A percentile compares a stretch with the other conserved stretches of the same genome.
Evolutionary conservation across 2,329 filamentous ascomycete genomes (phyloP).

Genomic region (Penicillium carneum): DNA sequence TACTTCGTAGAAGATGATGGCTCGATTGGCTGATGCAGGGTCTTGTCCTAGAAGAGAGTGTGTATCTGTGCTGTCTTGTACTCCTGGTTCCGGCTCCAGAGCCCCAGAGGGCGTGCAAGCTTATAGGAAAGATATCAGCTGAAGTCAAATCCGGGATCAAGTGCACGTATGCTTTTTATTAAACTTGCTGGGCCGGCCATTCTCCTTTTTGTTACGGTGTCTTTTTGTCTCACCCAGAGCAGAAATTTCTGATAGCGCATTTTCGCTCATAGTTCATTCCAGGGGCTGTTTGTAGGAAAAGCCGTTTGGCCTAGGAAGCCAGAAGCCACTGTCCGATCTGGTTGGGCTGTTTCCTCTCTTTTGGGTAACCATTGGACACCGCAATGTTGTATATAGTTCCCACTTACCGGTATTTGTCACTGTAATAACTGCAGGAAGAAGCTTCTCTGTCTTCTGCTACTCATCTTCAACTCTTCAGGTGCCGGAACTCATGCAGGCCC

Average conservation of each 20-base stretch:
- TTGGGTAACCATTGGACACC: constrained; percentile 16
- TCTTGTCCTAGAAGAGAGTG: constrained; percentile 13
- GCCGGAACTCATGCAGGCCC: constrained; percentile 20
- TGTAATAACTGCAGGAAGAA: constrained; percentile 19
- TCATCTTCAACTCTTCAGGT: constrained; percentile 18
- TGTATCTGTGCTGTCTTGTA: constrained; percentile 11
- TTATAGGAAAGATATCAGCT: constrained; percentile 17
- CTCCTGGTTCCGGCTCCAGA: constrained; percentile 12
- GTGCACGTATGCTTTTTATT: constrained; percentile 3
- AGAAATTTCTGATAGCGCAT: constrained; percentile 20
- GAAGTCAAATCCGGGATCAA: constrained; percentile 16
- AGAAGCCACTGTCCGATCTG: constrained; percentile 28
- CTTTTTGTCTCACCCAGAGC: not conserved
- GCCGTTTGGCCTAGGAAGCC: constrained; percentile 29
- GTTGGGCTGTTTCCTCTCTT: constrained; percentile 14
- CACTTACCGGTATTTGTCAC: constrained; percentile 15
- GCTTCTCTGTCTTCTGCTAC: constrained; percentile 32
- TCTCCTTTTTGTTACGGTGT: constrained; percentile 5
- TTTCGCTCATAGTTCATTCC: not conserved
- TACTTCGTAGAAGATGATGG: constrained; percentile 5
- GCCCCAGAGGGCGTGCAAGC: constrained; percentile 8
- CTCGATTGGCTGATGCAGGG: constrained; percentile 27
- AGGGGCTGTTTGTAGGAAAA: constrained; percentile 28
- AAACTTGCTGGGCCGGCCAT: constrained; percentile 1
- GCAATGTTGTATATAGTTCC: constrained; percentile 17